phyloP scores from a whole-genome alignment of 345 rosid species.

The Populus simonii region DNA sequence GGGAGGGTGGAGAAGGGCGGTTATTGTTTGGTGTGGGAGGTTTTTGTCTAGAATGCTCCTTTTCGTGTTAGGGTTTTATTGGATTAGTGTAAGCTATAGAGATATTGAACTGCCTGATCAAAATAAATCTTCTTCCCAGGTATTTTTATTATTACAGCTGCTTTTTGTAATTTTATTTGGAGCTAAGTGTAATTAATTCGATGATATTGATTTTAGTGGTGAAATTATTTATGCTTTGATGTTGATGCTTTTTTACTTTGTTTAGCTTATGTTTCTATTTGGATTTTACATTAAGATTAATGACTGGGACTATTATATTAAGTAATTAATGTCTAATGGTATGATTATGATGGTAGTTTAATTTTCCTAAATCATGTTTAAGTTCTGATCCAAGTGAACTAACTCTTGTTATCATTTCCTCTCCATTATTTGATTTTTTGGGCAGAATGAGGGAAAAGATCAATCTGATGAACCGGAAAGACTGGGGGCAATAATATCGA shows the following conservation, averaged over 20 bases:
- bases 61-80: slow-evolving; percentile 85
- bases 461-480: slow-evolving; percentile 54
- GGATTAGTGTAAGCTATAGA: slow-evolving; percentile 57
- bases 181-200: background rate
- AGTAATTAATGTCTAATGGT: background rate
- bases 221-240: background rate
- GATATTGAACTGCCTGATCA: slow-evolving; percentile 22
- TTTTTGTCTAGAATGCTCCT: slow-evolving; percentile 69
- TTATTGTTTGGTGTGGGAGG: slow-evolving; percentile 63
- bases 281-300: no score
- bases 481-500: slow-evolving; percentile 80
- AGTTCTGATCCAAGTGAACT: background rate
- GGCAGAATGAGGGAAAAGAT: slow-evolving; percentile 36
- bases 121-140: slow-evolving; percentile 27
- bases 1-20: slow-evolving; percentile 86
- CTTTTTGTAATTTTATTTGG: background rate
- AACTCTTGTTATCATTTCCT: background rate
- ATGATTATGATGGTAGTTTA: background rate
- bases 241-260: background rate
- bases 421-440: background rate
- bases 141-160: slow-evolving; percentile 8
- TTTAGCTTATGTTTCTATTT: background rate
- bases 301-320: background rate
- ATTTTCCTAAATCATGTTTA: background rate
- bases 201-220: background rate